Percentiles rank a stretch among this genome's conserved stretches.
Conservation (phyloP, 768 basidiomycete genomes). For the Infundibulicybe gibba region DNA sequence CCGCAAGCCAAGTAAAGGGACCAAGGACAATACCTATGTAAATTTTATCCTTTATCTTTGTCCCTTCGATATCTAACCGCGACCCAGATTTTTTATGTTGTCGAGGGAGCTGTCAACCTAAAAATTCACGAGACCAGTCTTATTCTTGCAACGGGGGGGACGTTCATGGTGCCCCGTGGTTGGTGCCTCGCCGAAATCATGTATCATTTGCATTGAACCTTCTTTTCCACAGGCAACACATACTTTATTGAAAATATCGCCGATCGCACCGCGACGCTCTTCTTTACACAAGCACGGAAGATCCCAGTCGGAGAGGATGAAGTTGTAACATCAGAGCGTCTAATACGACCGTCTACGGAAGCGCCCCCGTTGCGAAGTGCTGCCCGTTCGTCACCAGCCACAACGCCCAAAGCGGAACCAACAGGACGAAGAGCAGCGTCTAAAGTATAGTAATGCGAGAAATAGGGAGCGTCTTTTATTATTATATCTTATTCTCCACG, state of each 20-base stretch:
- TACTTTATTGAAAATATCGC: constrained; percentile 90
- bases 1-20: not conserved
- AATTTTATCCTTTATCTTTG: not conserved
- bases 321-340: no score
- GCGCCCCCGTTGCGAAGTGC: no score
- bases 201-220: not conserved
- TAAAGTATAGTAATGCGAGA: no score
- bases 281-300: constrained; percentile 86
- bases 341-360: no score
- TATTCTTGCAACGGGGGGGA: constrained; percentile 76
- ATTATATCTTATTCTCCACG: no score
- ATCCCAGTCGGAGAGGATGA: constrained; percentile 12
- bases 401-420: no score
- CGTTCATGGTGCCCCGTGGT: constrained; percentile 91
- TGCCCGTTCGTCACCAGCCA: no score
- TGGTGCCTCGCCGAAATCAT: constrained; percentile 11
- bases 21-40: not conserved
- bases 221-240: constrained; percentile 60
- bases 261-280: constrained; percentile 75
- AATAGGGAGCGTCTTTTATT: no score
- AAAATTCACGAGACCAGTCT: constrained; percentile 78
- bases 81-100: constrained; percentile 54
- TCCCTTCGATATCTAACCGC: constrained; percentile 1
- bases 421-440: no score
- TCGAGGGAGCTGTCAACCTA: constrained; percentile 86